A percentile compares a stretch with the other conserved stretches of the same genome.
These are phyloP conservation scores for Camellia granthamiana DNA, from an alignment of 148 eudicot species.

Conservation along the genomic window DNA sequence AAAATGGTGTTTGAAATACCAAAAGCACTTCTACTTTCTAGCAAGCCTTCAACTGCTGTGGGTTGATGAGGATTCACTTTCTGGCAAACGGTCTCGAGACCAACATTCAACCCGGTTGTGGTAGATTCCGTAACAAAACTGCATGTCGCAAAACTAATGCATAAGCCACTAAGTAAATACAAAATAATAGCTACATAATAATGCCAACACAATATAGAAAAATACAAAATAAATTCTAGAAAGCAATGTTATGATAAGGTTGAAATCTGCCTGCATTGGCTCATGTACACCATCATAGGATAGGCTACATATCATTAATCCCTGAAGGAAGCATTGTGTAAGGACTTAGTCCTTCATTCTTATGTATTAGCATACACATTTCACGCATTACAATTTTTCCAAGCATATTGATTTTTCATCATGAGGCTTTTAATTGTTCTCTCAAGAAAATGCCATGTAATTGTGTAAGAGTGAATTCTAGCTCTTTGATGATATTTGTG, in stretches of 20 bases:
- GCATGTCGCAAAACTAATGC: constrained; percentile 25
- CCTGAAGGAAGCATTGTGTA: neutral
- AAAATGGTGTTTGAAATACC: constrained; percentile 50
- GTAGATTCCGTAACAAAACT: constrained; percentile 66
- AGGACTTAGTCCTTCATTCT: too few relatives aligned
- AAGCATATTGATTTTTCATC: too few relatives aligned
- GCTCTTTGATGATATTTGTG: too few relatives aligned
- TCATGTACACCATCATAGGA: neutral
- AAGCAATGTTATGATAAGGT: neutral
- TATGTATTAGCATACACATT: too few relatives aligned
- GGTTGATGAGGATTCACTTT: constrained; percentile 29
- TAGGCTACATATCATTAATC: neutral
- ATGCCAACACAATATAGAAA: neutral
- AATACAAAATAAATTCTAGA: neutral
- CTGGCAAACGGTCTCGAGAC: constrained; percentile 36
- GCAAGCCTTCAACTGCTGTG: constrained; percentile 28
- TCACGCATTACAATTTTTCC: too few relatives aligned
- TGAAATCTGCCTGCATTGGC: neutral
- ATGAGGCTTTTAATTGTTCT: too few relatives aligned
- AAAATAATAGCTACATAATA: neutral
- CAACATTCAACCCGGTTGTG: constrained; percentile 70
- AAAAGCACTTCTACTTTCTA: constrained; percentile 26
- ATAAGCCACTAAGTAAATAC: neutral
- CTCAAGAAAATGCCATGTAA: too few relatives aligned
- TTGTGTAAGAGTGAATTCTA: too few relatives aligned